Evolutionary conservation across 1,284 basidiomycete species (phyloP).

Genomic region (Kwoniella shivajii): DNA sequence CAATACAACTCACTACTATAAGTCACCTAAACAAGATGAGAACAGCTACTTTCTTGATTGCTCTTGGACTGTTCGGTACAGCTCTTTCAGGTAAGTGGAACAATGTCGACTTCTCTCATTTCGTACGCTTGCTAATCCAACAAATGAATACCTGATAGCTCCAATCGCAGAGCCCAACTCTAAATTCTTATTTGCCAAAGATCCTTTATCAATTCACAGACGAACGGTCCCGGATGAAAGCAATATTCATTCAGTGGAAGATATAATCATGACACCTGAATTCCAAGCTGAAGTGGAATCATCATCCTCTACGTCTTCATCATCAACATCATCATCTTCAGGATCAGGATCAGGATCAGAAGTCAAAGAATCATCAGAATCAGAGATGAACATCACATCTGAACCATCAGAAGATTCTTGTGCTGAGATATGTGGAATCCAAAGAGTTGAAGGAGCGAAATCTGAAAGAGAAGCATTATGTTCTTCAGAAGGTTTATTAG

Average conservation of each 20-base stretch:
- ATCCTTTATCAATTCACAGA: slow-evolving; percentile 27
- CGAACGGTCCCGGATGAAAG: slow-evolving; percentile 17
- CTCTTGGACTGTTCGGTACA: slow-evolving; percentile 24
- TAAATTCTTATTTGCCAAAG: slow-evolving; percentile 22
- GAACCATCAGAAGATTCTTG: slow-evolving; percentile 23
- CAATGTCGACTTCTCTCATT: slow-evolving; percentile 2
- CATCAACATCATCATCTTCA: not conserved
- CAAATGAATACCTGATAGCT: too few species aligned
- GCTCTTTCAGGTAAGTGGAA: slow-evolving; percentile 27
- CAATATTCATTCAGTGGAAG: not conserved
- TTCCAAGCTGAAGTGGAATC: slow-evolving; percentile 4
- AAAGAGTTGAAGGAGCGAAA: slow-evolving; percentile 28
- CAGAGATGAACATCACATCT: not conserved
- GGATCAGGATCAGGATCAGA: not conserved
- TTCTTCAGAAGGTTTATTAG: slow-evolving; percentile 24
- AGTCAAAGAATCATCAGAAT: not conserved
- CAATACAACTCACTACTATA: not conserved
- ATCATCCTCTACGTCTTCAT: not conserved
- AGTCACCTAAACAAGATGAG: slow-evolving; percentile 19
- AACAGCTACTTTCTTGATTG: slow-evolving; percentile 19
- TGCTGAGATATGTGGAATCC: slow-evolving; percentile 25
- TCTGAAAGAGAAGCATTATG: slow-evolving; percentile 37
- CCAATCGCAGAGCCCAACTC: slow-evolving; percentile 4
- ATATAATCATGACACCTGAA: slow-evolving; percentile 5
- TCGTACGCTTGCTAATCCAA: too few species aligned